Conservation (phyloP, 345 rosid genomes). For the Citrus inodora region DNA sequence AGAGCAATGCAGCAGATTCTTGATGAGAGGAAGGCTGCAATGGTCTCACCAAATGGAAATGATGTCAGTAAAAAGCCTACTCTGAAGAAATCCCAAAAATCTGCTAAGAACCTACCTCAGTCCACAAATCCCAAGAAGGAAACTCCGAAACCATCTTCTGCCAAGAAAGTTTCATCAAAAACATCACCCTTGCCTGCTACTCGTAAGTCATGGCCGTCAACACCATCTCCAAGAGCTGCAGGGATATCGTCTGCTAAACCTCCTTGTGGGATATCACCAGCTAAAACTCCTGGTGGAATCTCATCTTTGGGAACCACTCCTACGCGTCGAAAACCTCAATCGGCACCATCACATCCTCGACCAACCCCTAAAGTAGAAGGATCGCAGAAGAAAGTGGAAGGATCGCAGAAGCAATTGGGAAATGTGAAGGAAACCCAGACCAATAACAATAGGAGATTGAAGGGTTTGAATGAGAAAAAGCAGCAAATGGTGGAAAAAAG, state of each 20-base stretch:
- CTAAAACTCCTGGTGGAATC: constrained; percentile 32
- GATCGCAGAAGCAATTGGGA: constrained; percentile 25
- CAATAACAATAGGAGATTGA: constrained; percentile 21
- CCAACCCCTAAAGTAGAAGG: constrained; percentile 39
- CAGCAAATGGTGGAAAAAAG: constrained; percentile 28
- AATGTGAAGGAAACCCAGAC: constrained; percentile 25
- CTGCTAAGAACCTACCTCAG: constrained; percentile 28
- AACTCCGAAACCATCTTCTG: constrained; percentile 31
- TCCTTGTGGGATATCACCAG: constrained; percentile 35
- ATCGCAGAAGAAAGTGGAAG: constrained; percentile 31
- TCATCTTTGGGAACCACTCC: constrained; percentile 39
- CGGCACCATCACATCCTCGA: constrained; percentile 31
- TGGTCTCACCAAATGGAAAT: constrained; percentile 34
- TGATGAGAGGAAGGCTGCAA: constrained; percentile 47
- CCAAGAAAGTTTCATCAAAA: constrained; percentile 38
- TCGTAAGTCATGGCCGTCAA: constrained; percentile 62
- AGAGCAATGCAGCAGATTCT: constrained; percentile 48
- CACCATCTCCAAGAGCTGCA: constrained; percentile 38
- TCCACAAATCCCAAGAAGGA: constrained; percentile 38
- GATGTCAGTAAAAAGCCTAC: constrained; percentile 33
- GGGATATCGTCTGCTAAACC: constrained; percentile 41
- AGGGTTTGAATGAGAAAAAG: constrained; percentile 31
- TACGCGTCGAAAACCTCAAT: constrained; percentile 39
- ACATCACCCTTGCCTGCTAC: constrained; percentile 35
- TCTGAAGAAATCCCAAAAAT: constrained; percentile 30